phyloP scores from a whole-genome alignment of 495 filamentous ascomycete species.

The Podospora didyma region DNA sequence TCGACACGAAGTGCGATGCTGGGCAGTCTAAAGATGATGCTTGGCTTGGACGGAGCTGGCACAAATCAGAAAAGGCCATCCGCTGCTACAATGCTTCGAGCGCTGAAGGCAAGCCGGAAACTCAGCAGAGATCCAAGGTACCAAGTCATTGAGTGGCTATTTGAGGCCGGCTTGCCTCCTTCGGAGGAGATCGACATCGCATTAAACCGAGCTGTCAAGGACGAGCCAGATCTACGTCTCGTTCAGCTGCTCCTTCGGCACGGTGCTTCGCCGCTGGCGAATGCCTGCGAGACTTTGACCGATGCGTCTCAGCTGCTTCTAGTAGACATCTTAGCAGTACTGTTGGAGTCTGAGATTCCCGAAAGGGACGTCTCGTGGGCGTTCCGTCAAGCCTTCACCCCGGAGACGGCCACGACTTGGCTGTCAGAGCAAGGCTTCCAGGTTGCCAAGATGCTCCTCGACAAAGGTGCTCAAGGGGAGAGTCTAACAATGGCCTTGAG shows the following conservation, averaged over 20 bases:
- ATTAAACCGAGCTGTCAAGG: slow-evolving; percentile 40
- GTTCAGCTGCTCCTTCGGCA: slow-evolving; percentile 36
- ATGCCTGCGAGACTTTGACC: slow-evolving; percentile 41
- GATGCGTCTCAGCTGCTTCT: slow-evolving; percentile 34
- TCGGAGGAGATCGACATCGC: slow-evolving; percentile 37
- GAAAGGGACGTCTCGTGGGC: slow-evolving; percentile 34
- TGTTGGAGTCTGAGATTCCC: slow-evolving; percentile 32
- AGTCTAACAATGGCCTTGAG: slow-evolving; percentile 35
- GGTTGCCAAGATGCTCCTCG: slow-evolving; percentile 35
- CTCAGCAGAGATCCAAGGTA: slow-evolving; percentile 37
- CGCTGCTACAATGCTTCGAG: slow-evolving; percentile 33
- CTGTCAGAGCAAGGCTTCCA: slow-evolving; percentile 32
- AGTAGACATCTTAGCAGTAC: slow-evolving; percentile 29
- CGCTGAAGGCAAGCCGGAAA: slow-evolving; percentile 42
- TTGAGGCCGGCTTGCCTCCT: slow-evolving; percentile 36
- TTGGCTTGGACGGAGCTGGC: slow-evolving; percentile 32
- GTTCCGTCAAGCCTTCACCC: slow-evolving; percentile 35
- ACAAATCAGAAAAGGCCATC: slow-evolving; percentile 32
- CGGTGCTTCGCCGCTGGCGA: slow-evolving; percentile 38
- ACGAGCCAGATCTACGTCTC: slow-evolving; percentile 39
- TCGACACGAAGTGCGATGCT: slow-evolving; percentile 39
- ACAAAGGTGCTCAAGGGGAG: slow-evolving; percentile 39
- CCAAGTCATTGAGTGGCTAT: slow-evolving; percentile 40
- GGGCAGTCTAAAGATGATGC: slow-evolving; percentile 39
- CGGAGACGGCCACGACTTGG: slow-evolving; percentile 30